These are phyloP conservation scores for Nicotiana undulata DNA, from an alignment of 257 asterid genomes.

Conservation along the genomic window DNA sequence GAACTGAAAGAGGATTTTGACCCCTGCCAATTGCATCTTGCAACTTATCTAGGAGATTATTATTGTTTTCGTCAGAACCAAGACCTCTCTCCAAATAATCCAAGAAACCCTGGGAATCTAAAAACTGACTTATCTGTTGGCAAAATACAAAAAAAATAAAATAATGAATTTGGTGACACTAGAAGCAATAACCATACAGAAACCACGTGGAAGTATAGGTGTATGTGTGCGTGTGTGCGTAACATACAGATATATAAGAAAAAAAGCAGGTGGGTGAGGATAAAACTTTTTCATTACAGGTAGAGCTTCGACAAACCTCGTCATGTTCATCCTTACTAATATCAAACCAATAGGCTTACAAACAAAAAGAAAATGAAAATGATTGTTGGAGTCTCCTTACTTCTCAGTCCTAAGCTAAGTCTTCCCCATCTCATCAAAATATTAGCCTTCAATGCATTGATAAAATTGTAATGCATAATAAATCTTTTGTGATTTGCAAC, in stretches of 20 bases:
- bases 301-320: background rate
- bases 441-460: background rate
- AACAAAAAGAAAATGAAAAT: background rate
- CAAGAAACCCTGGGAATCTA: conserved; percentile 90
- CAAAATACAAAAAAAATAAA: conserved; percentile 18
- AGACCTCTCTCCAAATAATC: conserved; percentile 92
- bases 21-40: conserved; percentile 97
- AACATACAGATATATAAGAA: background rate
- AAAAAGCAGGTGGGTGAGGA: background rate
- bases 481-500: conserved; percentile 3
- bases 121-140: conserved; percentile 78
- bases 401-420: background rate
- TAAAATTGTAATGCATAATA: background rate
- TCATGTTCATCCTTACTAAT: background rate
- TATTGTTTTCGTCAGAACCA: conserved; percentile 64
- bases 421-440: background rate
- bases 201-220: conserved; percentile 3
- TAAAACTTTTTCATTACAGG: background rate
- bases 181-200: background rate
- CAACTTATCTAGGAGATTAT: conserved; percentile 85
- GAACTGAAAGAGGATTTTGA: conserved; percentile 68
- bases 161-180: background rate
- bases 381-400: background rate
- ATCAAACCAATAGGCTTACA: background rate
- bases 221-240: background rate